These are phyloP conservation scores for Pythium chondricola DNA, from an alignment of 352 stramenopile genomes.

Conservation along the genomic window DNA sequence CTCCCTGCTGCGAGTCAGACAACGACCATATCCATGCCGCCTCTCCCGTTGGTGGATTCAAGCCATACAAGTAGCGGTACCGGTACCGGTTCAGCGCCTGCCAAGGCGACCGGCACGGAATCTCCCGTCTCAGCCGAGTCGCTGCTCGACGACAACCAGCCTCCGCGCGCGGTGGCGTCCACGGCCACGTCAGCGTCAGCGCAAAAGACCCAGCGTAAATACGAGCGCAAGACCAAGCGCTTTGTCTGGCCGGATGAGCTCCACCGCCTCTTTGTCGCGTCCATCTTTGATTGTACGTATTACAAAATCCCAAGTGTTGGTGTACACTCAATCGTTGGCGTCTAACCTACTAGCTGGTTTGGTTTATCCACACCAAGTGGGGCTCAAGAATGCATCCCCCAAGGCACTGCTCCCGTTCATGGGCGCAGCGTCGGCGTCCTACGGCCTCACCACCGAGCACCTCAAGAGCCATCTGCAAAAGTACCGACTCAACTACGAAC, in stretches of 20 bases:
- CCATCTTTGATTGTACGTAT: slow-evolving; percentile 79
- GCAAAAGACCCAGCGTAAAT: slow-evolving; percentile 62
- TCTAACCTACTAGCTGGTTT: not conserved
- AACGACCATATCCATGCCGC: not conserved
- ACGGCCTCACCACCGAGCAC: slow-evolving; percentile 74
- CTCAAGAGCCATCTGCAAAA: slow-evolving; percentile 87
- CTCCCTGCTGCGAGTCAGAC: slow-evolving; percentile 2
- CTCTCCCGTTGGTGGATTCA: too few relatives aligned
- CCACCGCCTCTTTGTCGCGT: slow-evolving; percentile 80
- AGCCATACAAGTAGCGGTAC: too few relatives aligned
- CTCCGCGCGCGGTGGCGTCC: slow-evolving; percentile 3
- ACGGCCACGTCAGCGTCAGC: not conserved
- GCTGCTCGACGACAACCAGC: slow-evolving; percentile 7
- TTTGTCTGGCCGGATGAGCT: slow-evolving; percentile 87
- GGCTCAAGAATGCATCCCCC: slow-evolving; percentile 79
- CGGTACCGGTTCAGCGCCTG: not conserved
- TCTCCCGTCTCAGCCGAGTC: slow-evolving; percentile 15
- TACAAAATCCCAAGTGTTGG: not conserved
- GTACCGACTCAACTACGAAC: slow-evolving; percentile 84
- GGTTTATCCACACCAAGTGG: slow-evolving; percentile 28
- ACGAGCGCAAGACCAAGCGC: slow-evolving; percentile 84
- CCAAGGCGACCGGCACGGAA: not conserved
- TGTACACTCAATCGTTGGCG: not conserved
- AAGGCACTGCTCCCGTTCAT: slow-evolving; percentile 75
- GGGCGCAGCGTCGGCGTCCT: slow-evolving; percentile 39